Conservation (phyloP, 106 monocot species). For the Agapanthus africanus region DNA sequence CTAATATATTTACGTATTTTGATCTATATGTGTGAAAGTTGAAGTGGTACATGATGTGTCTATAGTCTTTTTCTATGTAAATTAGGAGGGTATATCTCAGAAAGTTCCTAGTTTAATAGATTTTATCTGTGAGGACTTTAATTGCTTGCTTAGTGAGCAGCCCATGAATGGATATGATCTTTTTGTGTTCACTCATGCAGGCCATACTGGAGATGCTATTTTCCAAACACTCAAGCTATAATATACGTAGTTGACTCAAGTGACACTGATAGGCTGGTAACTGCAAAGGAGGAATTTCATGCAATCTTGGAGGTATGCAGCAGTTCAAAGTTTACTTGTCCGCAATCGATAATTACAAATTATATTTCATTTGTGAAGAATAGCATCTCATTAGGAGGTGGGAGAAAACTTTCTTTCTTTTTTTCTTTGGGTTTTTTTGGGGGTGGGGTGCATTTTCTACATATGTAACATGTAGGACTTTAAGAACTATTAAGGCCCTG, state of each 20-base stretch:
- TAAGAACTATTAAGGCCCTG: too few relatives aligned
- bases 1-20: background rate
- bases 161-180: background rate
- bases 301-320: constrained; percentile 90
- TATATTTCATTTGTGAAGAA: background rate
- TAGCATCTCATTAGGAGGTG: background rate
- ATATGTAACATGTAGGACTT: too few relatives aligned
- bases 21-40: background rate
- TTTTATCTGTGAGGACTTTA: background rate
- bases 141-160: background rate
- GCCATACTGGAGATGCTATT: constrained; percentile 99
- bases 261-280: constrained; percentile 87
- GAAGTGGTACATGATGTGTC: background rate
- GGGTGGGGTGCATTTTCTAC: too few relatives aligned
- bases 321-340: constrained; percentile 1
- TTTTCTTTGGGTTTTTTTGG: too few relatives aligned
- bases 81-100: background rate
- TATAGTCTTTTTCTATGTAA: background rate
- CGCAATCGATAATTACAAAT: background rate
- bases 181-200: constrained; percentile 18
- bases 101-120: background rate
- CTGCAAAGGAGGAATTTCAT: constrained; percentile 96
- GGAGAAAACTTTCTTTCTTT: too few relatives aligned
- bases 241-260: constrained; percentile 99
- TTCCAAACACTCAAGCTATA: constrained; percentile 96